Conservation (phyloP, 2,329 filamentous ascomycete genomes). For the Emergomyces pasteurianus region DNA sequence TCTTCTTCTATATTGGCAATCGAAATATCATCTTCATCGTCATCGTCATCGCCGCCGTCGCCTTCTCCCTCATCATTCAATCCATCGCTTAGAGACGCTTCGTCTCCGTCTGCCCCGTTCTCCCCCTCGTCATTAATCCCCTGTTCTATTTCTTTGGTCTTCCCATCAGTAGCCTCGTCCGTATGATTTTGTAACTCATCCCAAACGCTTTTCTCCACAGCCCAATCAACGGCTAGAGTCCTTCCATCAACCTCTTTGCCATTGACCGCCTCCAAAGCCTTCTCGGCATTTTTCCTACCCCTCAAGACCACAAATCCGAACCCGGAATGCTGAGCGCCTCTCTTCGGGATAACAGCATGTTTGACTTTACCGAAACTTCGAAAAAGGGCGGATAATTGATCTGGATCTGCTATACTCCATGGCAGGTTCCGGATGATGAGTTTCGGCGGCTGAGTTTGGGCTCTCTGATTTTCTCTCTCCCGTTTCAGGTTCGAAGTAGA, state of each 20-base stretch:
- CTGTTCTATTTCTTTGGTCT: conserved; percentile 22
- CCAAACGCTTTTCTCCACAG: conserved; percentile 84
- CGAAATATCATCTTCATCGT: conserved; percentile 25
- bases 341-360: conserved; percentile 70
- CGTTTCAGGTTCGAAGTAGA: conserved; percentile 27
- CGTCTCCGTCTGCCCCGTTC: conserved; percentile 35
- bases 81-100: conserved; percentile 4
- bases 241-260: conserved; percentile 83
- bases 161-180: conserved; percentile 21
- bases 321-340: conserved; percentile 59
- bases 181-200: conserved; percentile 47
- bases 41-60: conserved; percentile 28
- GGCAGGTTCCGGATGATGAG: conserved; percentile 87
- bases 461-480: conserved; percentile 45
- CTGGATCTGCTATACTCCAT: conserved; percentile 83
- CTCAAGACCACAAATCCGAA: conserved; percentile 89
- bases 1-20: conserved; percentile 33
- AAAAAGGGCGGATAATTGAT: conserved; percentile 71
- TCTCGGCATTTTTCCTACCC: conserved; percentile 82
- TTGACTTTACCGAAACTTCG: conserved; percentile 85
- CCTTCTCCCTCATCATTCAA: conserved; percentile 13
- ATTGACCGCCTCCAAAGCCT: conserved; percentile 72
- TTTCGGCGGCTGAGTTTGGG: conserved; percentile 54
- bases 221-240: conserved; percentile 88
- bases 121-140: conserved; percentile 48